Percentiles rank a stretch among this genome's conserved stretches.
phyloP scores from a whole-genome alignment of 768 basidiomycete species.

The Favolaschia claudopus region DNA sequence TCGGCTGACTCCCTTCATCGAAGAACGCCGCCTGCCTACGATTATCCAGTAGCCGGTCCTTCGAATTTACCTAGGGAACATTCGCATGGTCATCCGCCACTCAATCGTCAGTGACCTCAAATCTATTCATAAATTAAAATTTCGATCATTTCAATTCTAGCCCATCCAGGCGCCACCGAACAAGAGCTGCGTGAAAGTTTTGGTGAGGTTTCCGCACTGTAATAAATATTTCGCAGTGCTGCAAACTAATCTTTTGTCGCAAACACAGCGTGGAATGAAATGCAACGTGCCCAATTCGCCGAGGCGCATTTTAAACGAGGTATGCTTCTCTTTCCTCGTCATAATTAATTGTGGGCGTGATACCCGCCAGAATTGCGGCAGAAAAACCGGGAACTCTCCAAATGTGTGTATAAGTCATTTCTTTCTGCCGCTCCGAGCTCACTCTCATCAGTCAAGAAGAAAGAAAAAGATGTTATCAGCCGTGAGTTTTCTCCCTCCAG shows the following conservation, averaged over 20 bases:
- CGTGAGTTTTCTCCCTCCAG: conserved; percentile 5
- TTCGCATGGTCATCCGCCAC: background rate
- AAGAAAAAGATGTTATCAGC: conserved; percentile 28
- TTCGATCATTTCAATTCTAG: background rate
- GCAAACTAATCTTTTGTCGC: background rate
- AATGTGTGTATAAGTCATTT: too few species aligned
- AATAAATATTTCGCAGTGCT: background rate
- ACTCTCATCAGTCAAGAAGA: conserved; percentile 22
- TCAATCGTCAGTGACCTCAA: conserved; percentile 2
- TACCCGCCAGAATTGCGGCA: conserved; percentile 13
- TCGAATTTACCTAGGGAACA: conserved; percentile 3
- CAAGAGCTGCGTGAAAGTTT: conserved; percentile 24
- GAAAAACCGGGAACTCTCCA: conserved; percentile 27
- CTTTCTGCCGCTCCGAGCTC: background rate
- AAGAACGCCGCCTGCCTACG: background rate
- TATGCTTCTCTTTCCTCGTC: too few species aligned
- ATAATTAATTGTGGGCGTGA: background rate
- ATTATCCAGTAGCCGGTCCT: conserved; percentile 2
- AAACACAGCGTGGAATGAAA: conserved; percentile 26
- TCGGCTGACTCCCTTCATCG: background rate
- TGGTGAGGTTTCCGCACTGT: conserved; percentile 1
- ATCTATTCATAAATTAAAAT: background rate
- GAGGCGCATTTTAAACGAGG: conserved; percentile 29
- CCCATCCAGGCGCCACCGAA: conserved; percentile 20
- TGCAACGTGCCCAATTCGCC: conserved; percentile 28